A percentile compares a stretch with the other conserved stretches of the same genome.
phyloP scores from a whole-genome alignment of 768 basidiomycete species.

The Kwoniella bestiolae region DNA sequence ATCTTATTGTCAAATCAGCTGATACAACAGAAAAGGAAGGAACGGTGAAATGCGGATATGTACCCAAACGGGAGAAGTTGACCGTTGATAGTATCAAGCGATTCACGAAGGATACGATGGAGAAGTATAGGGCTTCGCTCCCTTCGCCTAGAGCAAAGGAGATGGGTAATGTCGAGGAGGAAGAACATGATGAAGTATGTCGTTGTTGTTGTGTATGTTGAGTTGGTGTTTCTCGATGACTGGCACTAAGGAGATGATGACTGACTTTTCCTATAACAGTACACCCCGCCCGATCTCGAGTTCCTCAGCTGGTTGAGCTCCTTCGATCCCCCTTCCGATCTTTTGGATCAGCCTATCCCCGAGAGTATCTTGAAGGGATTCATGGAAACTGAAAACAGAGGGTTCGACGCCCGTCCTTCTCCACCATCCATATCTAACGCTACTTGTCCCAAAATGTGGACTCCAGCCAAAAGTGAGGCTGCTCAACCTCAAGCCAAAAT shows the following conservation, averaged over 20 bases:
- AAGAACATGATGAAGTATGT: neutral
- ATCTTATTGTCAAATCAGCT: neutral
- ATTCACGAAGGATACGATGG: neutral
- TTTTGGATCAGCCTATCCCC: neutral
- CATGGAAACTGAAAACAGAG: neutral
- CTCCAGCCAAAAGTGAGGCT: too few species aligned
- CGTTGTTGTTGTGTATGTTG: neutral
- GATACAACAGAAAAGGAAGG: neutral
- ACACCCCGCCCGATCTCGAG: neutral
- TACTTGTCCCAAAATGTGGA: too few species aligned
- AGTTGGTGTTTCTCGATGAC: neutral
- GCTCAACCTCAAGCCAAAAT: too few species aligned
- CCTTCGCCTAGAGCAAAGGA: neutral
- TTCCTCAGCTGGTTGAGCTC: neutral
- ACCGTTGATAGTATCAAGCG: neutral
- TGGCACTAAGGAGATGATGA: neutral
- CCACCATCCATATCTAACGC: neutral
- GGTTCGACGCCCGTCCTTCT: neutral
- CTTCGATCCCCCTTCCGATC: neutral
- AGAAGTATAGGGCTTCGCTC: neutral
- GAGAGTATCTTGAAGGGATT: neutral
- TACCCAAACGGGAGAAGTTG: neutral
- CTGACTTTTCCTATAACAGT: neutral
- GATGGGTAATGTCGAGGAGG: neutral
- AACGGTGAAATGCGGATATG: neutral